Percentiles rank a stretch among this genome's conserved stretches.
Conservation (phyloP, 257 asterid genomes). For the Nemophila menziesii region DNA sequence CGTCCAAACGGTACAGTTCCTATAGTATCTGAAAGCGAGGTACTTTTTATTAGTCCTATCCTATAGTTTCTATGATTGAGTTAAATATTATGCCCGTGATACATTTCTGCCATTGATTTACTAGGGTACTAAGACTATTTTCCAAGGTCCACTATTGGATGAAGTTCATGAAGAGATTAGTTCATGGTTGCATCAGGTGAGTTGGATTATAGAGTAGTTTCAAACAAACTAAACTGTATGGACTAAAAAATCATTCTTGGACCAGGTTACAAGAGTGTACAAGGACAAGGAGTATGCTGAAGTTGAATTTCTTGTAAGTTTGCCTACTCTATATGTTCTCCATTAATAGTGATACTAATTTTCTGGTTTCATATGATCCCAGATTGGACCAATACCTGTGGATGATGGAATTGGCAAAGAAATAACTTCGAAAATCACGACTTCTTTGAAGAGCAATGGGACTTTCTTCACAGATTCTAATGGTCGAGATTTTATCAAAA, state of each 20-base stretch:
- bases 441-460: conserved; percentile 47
- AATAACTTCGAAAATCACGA: conserved; percentile 49
- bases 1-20: conserved; percentile 68
- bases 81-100: not conserved
- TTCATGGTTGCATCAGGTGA: conserved; percentile 76
- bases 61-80: not conserved
- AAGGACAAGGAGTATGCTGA: conserved; percentile 85
- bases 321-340: not conserved
- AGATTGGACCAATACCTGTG: conserved; percentile 78
- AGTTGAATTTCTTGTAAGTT: conserved; percentile 71
- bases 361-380: not conserved
- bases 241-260: not conserved
- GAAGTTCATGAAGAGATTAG: conserved; percentile 68
- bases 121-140: conserved; percentile 44
- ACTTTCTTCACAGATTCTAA: conserved; percentile 75
- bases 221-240: not conserved
- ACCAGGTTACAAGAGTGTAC: conserved; percentile 74
- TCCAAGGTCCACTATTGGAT: conserved; percentile 62
- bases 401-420: conserved; percentile 74
- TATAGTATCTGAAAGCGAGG: conserved; percentile 42
- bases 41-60: conserved; percentile 12
- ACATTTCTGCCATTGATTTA: not conserved
- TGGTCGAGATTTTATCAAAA: conserved; percentile 70
- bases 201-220: not conserved
- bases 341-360: not conserved